A percentile compares a stretch with the other conserved stretches of the same genome.
Evolutionary conservation across 768 basidiomycete species (phyloP).

Genomic region (Boletellus ananiceps): DNA sequence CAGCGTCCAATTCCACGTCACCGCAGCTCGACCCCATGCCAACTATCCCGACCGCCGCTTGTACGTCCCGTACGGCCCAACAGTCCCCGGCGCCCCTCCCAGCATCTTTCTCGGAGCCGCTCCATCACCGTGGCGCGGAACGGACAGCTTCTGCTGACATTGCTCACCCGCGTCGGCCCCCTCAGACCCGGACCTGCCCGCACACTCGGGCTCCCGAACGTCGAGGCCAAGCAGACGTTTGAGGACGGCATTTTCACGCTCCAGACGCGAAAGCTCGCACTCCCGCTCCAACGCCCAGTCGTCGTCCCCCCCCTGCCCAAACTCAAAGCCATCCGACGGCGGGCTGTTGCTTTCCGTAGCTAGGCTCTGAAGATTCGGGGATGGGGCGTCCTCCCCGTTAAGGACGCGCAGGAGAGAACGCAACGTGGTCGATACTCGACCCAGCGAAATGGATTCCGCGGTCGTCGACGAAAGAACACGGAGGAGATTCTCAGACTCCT

Average conservation of each 20-base stretch:
- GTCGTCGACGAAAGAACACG: slow-evolving; percentile 59
- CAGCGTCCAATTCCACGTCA: no score
- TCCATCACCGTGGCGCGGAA: slow-evolving; percentile 14
- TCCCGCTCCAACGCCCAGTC: slow-evolving; percentile 88
- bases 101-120: slow-evolving; percentile 23
- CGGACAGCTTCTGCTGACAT: slow-evolving; percentile 3
- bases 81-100: slow-evolving; percentile 33
- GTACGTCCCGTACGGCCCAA: slow-evolving; percentile 43
- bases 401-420: slow-evolving; percentile 66
- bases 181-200: not conserved
- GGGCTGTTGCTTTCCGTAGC: slow-evolving; percentile 5
- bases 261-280: slow-evolving; percentile 80
- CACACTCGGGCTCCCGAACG: slow-evolving; percentile 21
- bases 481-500: slow-evolving; percentile 63
- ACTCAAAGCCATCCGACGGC: slow-evolving; percentile 12
- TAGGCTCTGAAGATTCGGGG: not conserved
- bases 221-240: slow-evolving; percentile 62
- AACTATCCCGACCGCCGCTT: slow-evolving; percentile 30
- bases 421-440: slow-evolving; percentile 63
- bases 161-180: slow-evolving; percentile 8
- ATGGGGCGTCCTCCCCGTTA: slow-evolving; percentile 55
- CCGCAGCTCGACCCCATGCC: no score
- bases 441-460: slow-evolving; percentile 61
- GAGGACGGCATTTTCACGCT: slow-evolving; percentile 83
- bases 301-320: slow-evolving; percentile 41